Conservation (phyloP, 129 eudicot species). For the Kitagawia praeruptora region DNA sequence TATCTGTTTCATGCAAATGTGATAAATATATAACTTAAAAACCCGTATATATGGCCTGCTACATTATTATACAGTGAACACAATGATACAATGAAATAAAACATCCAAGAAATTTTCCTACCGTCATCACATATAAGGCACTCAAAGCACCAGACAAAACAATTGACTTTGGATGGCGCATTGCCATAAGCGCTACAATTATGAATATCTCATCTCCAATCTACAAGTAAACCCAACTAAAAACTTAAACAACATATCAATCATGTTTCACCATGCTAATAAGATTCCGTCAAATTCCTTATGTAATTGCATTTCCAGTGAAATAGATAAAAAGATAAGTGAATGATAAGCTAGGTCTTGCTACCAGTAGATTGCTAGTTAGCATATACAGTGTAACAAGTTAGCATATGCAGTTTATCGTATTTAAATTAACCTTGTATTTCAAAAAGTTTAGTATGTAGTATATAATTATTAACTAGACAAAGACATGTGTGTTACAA, state of each 20-base stretch:
- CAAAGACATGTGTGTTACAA: background rate
- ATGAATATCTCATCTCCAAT: constrained; percentile 98
- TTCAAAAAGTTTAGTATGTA: background rate
- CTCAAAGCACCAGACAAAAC: constrained; percentile 97
- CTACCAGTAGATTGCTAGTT: background rate
- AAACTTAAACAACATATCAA: background rate
- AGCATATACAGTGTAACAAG: background rate
- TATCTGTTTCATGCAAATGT: constrained; percentile 41
- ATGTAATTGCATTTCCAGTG: background rate
- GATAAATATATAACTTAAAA: constrained; percentile 5
- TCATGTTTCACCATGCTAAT: background rate
- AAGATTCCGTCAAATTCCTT: background rate
- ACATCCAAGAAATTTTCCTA: constrained; percentile 24
- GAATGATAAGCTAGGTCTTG: background rate
- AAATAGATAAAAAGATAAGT: background rate
- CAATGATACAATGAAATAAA: background rate
- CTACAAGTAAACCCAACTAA: constrained; percentile 37
- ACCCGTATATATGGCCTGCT: background rate
- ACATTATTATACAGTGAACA: constrained; percentile 9
- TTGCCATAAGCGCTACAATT: constrained; percentile 99
- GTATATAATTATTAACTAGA: no score
- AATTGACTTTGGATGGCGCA: constrained; percentile 98
- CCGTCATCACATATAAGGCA: constrained; percentile 97
- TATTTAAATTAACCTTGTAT: background rate
- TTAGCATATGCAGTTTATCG: background rate